Evolutionary conservation across 1,284 basidiomycete species (phyloP).

Genomic region (Ceratobasidium sp.): DNA sequence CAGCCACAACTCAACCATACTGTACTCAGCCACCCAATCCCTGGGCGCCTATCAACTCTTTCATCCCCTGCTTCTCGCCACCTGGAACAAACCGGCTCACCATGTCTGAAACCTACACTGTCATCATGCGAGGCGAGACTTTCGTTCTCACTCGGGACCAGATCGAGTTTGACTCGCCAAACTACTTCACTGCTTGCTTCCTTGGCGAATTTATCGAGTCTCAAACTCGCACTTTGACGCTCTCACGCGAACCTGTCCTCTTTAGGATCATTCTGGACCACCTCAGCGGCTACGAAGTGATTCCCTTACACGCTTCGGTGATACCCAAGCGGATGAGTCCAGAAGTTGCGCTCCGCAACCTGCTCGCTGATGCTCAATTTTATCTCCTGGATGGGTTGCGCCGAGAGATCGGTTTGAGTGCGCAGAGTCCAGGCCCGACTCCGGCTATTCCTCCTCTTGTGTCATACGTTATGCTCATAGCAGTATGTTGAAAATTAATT

Average conservation of each 20-base stretch:
- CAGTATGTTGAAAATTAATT: too few species aligned
- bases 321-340: neutral
- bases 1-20: too few species aligned
- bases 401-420: too few species aligned
- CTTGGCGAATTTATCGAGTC: constrained; percentile 11
- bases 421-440: too few species aligned
- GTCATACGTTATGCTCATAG: too few species aligned
- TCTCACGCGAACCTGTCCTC: constrained; percentile 15
- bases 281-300: constrained; percentile 19
- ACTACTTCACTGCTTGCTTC: constrained; percentile 10
- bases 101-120: neutral
- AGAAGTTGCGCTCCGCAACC: neutral
- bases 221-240: neutral
- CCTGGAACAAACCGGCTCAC: neutral
- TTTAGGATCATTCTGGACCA: constrained; percentile 26
- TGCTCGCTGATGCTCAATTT: constrained; percentile 10
- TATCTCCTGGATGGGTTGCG: neutral
- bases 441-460: too few species aligned
- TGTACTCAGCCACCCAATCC: too few species aligned
- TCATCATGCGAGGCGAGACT: too few species aligned
- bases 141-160: too few species aligned
- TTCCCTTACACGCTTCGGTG: neutral
- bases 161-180: constrained; percentile 21
- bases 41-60: neutral
- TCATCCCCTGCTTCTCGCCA: neutral